Conservation (phyloP, 768 basidiomycete species). For the Polyporus arcularius region DNA sequence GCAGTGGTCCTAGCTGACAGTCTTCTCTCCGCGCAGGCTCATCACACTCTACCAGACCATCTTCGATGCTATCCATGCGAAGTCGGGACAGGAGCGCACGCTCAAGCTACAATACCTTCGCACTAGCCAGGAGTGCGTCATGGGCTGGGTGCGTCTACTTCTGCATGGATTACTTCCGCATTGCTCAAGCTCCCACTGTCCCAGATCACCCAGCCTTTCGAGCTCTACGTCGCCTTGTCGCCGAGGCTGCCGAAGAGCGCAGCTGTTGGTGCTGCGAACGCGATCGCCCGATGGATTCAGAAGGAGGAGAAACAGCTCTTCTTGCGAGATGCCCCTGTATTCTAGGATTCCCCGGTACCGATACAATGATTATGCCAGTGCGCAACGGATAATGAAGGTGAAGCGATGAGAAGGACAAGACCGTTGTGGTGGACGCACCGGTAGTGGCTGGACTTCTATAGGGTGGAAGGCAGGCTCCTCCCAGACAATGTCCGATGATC, state of each 20-base stretch:
- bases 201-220: conserved; percentile 92
- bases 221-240: conserved; percentile 83
- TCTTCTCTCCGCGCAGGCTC: conserved; percentile 50
- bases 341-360: conserved; percentile 39
- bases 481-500: not conserved
- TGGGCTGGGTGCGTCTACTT: conserved; percentile 82
- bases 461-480: no score
- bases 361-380: not conserved
- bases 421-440: no score
- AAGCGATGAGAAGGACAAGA: no score
- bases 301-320: conserved; percentile 84
- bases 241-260: conserved; percentile 87
- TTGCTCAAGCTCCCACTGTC: not conserved
- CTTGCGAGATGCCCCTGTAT: conserved; percentile 86
- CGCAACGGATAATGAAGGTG: no score
- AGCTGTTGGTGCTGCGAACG: conserved; percentile 84
- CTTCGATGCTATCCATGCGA: conserved; percentile 88
- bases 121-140: conserved; percentile 83
- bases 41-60: conserved; percentile 85
- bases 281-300: conserved; percentile 88
- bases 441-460: no score
- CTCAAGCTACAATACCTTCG: conserved; percentile 87
- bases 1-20: not conserved
- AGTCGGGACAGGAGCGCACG: conserved; percentile 77
- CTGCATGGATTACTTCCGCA: not conserved